phyloP scores from a whole-genome alignment of 2,329 filamentous ascomycete species.

The Bipolaris zeicola region DNA sequence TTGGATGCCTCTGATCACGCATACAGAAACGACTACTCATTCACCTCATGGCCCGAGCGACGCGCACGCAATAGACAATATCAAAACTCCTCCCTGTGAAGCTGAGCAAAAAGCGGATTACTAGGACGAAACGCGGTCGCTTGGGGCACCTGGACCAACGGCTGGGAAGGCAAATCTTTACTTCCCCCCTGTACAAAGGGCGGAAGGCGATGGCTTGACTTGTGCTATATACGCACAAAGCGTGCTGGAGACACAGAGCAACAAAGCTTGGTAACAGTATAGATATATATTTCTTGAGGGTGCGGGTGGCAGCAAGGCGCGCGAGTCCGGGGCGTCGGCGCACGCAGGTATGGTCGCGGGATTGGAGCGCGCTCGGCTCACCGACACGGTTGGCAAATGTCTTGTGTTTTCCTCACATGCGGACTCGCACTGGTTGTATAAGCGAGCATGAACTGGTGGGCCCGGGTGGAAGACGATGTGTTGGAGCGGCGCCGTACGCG shows the following conservation, averaged over 20 bases:
- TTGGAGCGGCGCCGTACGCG: conserved; percentile 10
- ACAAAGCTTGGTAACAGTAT: conserved; percentile 1
- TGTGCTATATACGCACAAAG: conserved; percentile 22
- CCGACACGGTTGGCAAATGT: conserved; percentile 2
- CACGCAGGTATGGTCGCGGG: conserved; percentile 13
- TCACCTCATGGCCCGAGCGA: conserved; percentile 29
- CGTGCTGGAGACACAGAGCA: conserved; percentile 17
- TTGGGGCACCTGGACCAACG: conserved; percentile 5
- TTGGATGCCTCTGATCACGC: conserved; percentile 23
- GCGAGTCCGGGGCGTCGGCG: conserved; percentile 14
- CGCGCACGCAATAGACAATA: conserved; percentile 12
- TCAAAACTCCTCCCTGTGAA: background rate
- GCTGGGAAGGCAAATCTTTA: conserved; percentile 18
- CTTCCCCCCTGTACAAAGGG: conserved; percentile 6
- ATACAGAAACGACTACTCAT: conserved; percentile 33
- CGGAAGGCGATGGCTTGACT: conserved; percentile 6
- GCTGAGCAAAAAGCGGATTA: conserved; percentile 2
- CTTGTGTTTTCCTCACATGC: background rate
- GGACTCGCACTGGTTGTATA: background rate
- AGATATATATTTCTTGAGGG: conserved; percentile 4
- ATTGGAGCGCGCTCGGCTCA: conserved; percentile 1
- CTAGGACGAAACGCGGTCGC: conserved; percentile 1
- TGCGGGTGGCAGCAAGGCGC: conserved; percentile 25
- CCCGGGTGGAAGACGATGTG: background rate
- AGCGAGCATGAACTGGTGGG: conserved; percentile 1